These are phyloP conservation scores for Epichloe gansuensis DNA, from an alignment of 2,329 filamentous ascomycete genomes.

Conservation along the genomic window DNA sequence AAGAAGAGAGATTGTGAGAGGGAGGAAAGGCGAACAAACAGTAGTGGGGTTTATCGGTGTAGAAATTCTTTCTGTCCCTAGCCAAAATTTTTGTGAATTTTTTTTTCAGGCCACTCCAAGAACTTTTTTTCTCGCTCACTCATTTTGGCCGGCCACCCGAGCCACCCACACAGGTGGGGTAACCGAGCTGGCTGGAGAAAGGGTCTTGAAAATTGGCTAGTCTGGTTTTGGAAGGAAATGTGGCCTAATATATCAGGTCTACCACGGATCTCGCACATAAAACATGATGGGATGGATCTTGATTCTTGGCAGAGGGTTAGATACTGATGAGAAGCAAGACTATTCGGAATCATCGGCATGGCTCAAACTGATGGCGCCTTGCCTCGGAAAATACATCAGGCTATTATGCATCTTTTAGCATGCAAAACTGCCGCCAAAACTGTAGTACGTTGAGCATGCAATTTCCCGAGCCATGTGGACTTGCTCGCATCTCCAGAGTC, in stretches of 20 bases:
- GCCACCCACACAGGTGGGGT: conserved; percentile 3
- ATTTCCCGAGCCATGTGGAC: not conserved
- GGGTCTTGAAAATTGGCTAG: conserved; percentile 2
- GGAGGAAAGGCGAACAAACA: conserved; percentile 11
- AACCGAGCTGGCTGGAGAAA: conserved; percentile 1
- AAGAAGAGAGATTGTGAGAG: conserved; percentile 13
- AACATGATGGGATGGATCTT: no score
- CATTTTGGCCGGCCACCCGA: not conserved
- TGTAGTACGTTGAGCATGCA: not conserved
- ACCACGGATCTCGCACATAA: not conserved
- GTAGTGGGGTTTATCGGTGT: conserved; percentile 25
- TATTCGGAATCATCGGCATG: not conserved
- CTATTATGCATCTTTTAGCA: not conserved
- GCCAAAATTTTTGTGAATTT: conserved; percentile 19
- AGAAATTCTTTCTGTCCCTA: conserved; percentile 23
- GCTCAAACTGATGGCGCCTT: not conserved
- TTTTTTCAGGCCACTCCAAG: conserved; percentile 13
- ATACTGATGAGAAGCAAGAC: not conserved
- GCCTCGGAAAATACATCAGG: not conserved
- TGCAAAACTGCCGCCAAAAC: not conserved
- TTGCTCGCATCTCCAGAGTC: not conserved
- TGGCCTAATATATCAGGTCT: conserved; percentile 2
- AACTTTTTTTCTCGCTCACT: conserved; percentile 18
- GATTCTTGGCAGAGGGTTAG: not conserved
- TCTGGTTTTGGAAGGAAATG: not conserved